phyloP scores from a whole-genome alignment of 129 eudicot genomes.

The Chrysanthemum lavandulifolium region DNA sequence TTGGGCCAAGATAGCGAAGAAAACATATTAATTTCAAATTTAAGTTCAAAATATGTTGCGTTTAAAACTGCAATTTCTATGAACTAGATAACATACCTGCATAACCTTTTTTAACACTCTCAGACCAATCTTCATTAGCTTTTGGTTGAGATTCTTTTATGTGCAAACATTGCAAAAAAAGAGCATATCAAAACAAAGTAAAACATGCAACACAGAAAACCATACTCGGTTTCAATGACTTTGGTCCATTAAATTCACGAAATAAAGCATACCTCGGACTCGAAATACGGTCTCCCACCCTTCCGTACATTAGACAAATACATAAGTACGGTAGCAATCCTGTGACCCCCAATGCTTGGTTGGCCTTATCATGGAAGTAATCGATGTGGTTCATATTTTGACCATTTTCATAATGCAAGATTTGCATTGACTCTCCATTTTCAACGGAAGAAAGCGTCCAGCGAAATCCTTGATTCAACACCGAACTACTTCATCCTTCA shows the following conservation, averaged over 20 bases:
- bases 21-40: background rate
- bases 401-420: slow-evolving; percentile 60
- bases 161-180: slow-evolving; percentile 29
- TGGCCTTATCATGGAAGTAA: slow-evolving; percentile 65
- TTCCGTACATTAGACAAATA: slow-evolving; percentile 72
- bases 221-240: background rate
- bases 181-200: background rate
- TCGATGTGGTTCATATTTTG: slow-evolving; percentile 28
- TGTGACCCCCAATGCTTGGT: slow-evolving; percentile 73
- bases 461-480: slow-evolving; percentile 72
- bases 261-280: slow-evolving; percentile 48
- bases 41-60: background rate
- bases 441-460: slow-evolving; percentile 84
- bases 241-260: background rate
- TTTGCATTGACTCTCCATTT: slow-evolving; percentile 78
- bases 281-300: slow-evolving; percentile 91
- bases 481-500: slow-evolving; percentile 62
- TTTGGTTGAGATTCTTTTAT: slow-evolving; percentile 51
- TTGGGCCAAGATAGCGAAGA: background rate
- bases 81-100: slow-evolving; percentile 47
- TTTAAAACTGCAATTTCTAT: background rate
- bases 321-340: slow-evolving; percentile 93
- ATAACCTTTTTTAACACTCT: slow-evolving; percentile 79
- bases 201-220: background rate
- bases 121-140: slow-evolving; percentile 64